phyloP scores from a whole-genome alignment of 768 basidiomycete genomes.

The Fomitopsis serialis region DNA sequence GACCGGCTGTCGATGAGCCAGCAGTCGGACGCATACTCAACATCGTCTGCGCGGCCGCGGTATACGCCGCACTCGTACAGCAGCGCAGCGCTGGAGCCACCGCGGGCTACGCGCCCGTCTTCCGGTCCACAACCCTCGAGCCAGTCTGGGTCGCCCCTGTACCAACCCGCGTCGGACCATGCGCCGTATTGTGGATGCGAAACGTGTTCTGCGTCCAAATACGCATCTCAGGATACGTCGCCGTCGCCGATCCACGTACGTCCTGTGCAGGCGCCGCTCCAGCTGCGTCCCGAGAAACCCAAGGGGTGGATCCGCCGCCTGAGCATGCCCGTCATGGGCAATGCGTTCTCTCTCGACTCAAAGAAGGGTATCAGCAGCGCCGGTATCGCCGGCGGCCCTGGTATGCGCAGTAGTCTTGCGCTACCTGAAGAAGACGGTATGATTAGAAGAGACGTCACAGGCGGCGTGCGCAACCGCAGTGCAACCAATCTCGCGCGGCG shows the following conservation, averaged over 20 bases:
- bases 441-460: conserved; percentile 28
- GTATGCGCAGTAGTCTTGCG: conserved; percentile 20
- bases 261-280: conserved; percentile 37
- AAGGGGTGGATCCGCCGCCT: conserved; percentile 73
- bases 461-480: conserved; percentile 43
- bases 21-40: conserved; percentile 5
- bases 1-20: conserved; percentile 14
- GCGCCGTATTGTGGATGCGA: conserved; percentile 66
- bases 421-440: conserved; percentile 46
- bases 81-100: conserved; percentile 37
- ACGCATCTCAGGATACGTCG: conserved; percentile 31
- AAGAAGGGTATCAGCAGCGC: conserved; percentile 31
- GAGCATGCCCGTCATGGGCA: conserved; percentile 64
- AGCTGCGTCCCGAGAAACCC: conserved; percentile 49
- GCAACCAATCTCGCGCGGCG: conserved; percentile 43
- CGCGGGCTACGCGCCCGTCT: conserved; percentile 12
- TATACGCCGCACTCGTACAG: conserved; percentile 34
- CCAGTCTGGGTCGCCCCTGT: conserved; percentile 19
- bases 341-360: conserved; percentile 51
- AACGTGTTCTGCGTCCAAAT: conserved; percentile 54
- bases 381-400: conserved; percentile 15
- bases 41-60: conserved; percentile 8
- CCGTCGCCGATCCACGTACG: conserved; percentile 30
- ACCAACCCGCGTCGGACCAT: conserved; percentile 32
- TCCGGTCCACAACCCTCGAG: conserved; percentile 18